Evolutionary conservation across 2,329 filamentous ascomycete species (phyloP), one percentile per base, ranked within the genome.

Genomic region (Fusarium dlaminii): DNA sequence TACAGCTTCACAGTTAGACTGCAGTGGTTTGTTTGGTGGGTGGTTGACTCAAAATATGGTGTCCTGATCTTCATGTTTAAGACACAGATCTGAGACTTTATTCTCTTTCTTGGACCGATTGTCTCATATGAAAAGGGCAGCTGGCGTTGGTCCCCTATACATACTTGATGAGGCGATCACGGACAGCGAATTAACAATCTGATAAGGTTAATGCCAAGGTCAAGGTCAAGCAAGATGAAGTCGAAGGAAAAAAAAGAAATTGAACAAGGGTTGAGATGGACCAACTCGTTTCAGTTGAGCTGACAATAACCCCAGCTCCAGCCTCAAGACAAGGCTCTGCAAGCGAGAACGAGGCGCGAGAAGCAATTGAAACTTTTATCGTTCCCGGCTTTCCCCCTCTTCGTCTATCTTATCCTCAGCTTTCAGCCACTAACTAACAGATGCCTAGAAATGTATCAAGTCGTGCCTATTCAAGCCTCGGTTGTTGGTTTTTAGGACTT

Each of bases 51-150:
- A 22, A 15, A 36, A 22, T 22, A 15, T 37, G 17, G 29, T 40
- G 40, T 24, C 58, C 57, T 64, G 49, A 46, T 64, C 67, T 59
- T 32, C 40, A 37, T 54, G 67, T 63, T 65, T 59, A 42, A 66
- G 63, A 73, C 72, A 75, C 36, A 55, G 56, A 75, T 75, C 64
- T 66, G 68, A 72, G 59, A 65, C 59, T 52, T 36, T 69, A 10
- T 64, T 56, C 18, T 58, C 52, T 30, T 46, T 34, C 36, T 57
- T 36, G 29, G 42, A 48, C 70, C 56, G 66, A 34, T 67, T 55
- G 40, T 68, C 45, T 61, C 52, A 65, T 57, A 55, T 59, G 52
- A 64, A 73, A 70, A 42, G 59, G 56, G 42, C 57, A 46, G 29
- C 63, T 57, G 43, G 22, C 22, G 30, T 27, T 62, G 52, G 18